phyloP scores from a whole-genome alignment of 495 filamentous ascomycete species.

The Lasiosphaeriaceae sp. region DNA sequence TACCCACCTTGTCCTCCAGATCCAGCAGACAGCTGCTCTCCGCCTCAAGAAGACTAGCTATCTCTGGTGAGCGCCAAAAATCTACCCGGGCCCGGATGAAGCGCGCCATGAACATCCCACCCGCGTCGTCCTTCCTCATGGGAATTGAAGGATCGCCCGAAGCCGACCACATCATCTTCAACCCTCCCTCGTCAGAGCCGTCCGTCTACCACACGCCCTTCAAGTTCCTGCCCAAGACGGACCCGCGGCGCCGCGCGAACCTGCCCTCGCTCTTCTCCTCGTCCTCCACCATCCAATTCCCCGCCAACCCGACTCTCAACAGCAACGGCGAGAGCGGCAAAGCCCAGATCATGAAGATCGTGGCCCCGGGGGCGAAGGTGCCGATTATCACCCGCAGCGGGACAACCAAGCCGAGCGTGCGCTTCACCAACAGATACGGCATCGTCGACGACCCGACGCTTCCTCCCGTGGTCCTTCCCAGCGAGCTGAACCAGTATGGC shows the following conservation, averaged over 20 bases:
- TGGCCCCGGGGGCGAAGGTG: background rate
- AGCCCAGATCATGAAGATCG: background rate
- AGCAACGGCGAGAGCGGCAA: background rate
- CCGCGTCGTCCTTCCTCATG: constrained; percentile 64
- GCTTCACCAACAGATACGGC: background rate
- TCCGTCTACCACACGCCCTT: constrained; percentile 81
- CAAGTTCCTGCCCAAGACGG: constrained; percentile 80
- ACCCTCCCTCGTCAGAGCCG: constrained; percentile 82
- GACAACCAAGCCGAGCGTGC: background rate
- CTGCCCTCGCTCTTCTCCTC: constrained; percentile 37
- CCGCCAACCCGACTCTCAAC: background rate
- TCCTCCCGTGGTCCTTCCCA: background rate
- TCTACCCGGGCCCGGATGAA: constrained; percentile 67
- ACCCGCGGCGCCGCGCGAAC: constrained; percentile 59
- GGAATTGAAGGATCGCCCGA: constrained; percentile 16
- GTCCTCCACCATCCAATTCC: constrained; percentile 14
- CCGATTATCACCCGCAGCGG: background rate
- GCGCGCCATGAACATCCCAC: constrained; percentile 67
- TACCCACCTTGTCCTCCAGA: background rate
- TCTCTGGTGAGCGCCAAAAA: constrained; percentile 57
- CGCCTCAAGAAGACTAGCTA: constrained; percentile 23
- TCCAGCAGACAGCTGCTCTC: constrained; percentile 36
- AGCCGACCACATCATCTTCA: constrained; percentile 75
- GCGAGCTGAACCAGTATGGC: constrained; percentile 7
- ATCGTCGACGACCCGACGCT: background rate